A percentile compares a stretch with the other conserved stretches of the same genome.
These are phyloP conservation scores for Monilinia fructicola DNA, from an alignment of 2,329 filamentous ascomycete genomes.

Conservation along the genomic window DNA sequence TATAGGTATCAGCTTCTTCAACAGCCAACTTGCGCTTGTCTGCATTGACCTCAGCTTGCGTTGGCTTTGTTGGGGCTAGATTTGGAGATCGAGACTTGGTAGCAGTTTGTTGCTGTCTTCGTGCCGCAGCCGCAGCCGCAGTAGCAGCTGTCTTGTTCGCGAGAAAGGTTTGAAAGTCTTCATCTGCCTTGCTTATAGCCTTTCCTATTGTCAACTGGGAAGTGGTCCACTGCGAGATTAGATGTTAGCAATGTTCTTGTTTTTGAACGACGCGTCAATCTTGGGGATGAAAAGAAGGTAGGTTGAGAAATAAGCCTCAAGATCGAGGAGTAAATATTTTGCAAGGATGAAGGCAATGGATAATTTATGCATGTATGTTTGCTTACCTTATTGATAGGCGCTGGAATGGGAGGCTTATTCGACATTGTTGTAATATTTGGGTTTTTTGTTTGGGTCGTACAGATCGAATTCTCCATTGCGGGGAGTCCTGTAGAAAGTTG, in stretches of 20 bases:
- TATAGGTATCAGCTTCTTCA: not conserved
- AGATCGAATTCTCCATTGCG: not conserved
- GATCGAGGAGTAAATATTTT: not conserved
- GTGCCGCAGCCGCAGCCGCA: not conserved
- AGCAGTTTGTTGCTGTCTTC: conserved; percentile 3
- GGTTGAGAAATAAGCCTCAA: not conserved
- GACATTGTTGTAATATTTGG: conserved; percentile 3
- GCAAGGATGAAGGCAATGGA: not conserved
- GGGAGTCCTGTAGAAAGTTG: conserved; percentile 1
- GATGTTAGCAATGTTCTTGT: not conserved
- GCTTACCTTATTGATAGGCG: conserved; percentile 15
- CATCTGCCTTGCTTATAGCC: conserved; percentile 19
- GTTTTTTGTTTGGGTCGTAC: not conserved
- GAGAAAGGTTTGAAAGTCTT: conserved; percentile 21
- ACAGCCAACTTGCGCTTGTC: conserved; percentile 13
- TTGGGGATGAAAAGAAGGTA: not conserved
- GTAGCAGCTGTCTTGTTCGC: not conserved
- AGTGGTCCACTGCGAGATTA: conserved; percentile 14
- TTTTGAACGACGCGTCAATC: not conserved
- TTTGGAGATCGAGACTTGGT: conserved; percentile 15
- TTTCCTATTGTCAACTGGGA: conserved; percentile 6
- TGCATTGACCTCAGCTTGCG: not conserved
- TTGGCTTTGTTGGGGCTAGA: not conserved
- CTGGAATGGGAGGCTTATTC: conserved; percentile 16
- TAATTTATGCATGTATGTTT: too few relatives aligned